Conservation (phyloP, 495 filamentous ascomycete genomes). For the Trichoderma orchidacearum region DNA sequence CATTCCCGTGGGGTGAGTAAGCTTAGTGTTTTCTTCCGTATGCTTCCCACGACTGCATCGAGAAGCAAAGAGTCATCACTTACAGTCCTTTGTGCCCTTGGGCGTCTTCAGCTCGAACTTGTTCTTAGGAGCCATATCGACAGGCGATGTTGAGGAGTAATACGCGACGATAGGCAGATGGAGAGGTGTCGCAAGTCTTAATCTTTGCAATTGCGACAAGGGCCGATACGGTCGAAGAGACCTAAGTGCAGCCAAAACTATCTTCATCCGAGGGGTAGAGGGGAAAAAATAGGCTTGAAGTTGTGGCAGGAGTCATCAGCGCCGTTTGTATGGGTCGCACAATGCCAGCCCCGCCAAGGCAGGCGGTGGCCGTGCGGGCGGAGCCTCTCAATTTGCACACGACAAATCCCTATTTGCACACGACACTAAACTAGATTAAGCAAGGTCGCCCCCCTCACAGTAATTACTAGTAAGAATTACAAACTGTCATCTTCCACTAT, state of each 20-base stretch:
- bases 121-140: slow-evolving; percentile 23
- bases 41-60: too few relatives aligned
- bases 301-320: neutral
- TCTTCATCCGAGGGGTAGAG: slow-evolving; percentile 3
- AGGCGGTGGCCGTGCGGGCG: neutral
- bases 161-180: neutral
- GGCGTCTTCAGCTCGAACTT: slow-evolving; percentile 36
- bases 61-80: slow-evolving; percentile 7
- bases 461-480: too few relatives aligned
- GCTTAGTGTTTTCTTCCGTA: slow-evolving; percentile 7
- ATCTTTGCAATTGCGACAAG: neutral
- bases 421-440: too few relatives aligned
- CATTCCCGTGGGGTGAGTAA: slow-evolving; percentile 37
- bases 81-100: slow-evolving; percentile 34
- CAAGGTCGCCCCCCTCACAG: too few relatives aligned
- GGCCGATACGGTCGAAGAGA: neutral
- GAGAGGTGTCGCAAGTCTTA: neutral
- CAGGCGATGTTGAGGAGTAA: neutral
- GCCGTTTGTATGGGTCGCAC: neutral
- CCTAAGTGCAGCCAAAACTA: slow-evolving; percentile 1
- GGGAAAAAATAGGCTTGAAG: slow-evolving; percentile 1
- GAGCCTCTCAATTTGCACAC: too few relatives aligned
- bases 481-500: too few relatives aligned
- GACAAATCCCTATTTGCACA: too few relatives aligned
- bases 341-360: neutral